Percentiles rank a stretch among this genome's conserved stretches.
These are phyloP conservation scores for Teunomyces stri DNA, from an alignment of 805 yeast genomes.

Conservation along the genomic window DNA sequence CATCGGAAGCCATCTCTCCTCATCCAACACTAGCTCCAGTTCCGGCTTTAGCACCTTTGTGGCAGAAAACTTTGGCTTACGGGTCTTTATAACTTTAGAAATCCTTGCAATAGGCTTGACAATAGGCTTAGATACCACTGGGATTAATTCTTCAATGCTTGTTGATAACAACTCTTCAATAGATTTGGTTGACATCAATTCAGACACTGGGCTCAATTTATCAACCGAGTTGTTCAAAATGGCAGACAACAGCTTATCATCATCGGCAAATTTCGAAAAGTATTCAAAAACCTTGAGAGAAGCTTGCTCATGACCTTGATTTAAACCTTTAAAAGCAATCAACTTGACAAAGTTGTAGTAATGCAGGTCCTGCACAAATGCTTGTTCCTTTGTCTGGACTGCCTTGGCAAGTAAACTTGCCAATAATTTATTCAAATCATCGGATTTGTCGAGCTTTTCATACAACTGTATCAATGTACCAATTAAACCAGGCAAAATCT, in stretches of 20 bases:
- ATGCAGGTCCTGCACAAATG: conserved; percentile 5
- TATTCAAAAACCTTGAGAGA: conserved; percentile 16
- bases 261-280: conserved; percentile 12
- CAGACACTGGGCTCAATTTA: conserved; percentile 17
- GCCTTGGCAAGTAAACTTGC: neutral
- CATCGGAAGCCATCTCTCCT: conserved; percentile 89
- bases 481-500: conserved; percentile 11
- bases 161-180: conserved; percentile 33
- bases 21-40: conserved; percentile 32
- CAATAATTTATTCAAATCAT: neutral
- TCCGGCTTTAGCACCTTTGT: conserved; percentile 26
- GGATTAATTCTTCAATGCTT: conserved; percentile 18
- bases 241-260: conserved; percentile 25
- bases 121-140: conserved; percentile 18
- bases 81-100: conserved; percentile 23
- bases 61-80: conserved; percentile 27
- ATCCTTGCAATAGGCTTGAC: conserved; percentile 4
- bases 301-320: conserved; percentile 12
- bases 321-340: conserved; percentile 29
- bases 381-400: neutral
- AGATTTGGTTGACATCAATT: conserved; percentile 14
- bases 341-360: conserved; percentile 28
- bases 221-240: conserved; percentile 18
- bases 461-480: conserved; percentile 7
- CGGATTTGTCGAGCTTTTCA: neutral